Evolutionary conservation across 169 alveolate species (phyloP).

Genomic region (Eimeria maxima): DNA sequence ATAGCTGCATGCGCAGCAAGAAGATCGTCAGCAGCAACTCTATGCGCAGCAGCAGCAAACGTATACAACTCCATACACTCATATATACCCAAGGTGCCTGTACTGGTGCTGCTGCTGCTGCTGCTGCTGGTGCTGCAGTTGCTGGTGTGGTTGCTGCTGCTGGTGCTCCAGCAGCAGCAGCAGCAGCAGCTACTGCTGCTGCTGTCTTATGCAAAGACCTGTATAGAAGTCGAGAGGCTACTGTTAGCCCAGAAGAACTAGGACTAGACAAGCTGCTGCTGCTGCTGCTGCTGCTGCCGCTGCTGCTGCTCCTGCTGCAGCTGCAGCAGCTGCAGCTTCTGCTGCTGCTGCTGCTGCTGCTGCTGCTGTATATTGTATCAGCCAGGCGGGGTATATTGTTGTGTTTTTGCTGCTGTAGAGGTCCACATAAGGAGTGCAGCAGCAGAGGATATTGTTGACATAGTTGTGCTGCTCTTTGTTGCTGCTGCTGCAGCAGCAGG

Average conservation of each 20-base stretch:
- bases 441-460: neutral
- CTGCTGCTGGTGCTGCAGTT: no score
- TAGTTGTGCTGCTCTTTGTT: neutral
- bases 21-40: constrained; percentile 6
- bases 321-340: no score
- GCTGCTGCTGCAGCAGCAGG: constrained; percentile 23
- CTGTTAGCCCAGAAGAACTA: neutral
- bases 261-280: neutral
- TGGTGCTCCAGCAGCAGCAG: neutral
- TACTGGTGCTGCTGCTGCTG: neutral
- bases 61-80: neutral
- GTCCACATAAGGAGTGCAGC: constrained; percentile 27
- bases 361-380: neutral
- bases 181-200: constrained; percentile 1
- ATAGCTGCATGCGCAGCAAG: constrained; percentile 45
- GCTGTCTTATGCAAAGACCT: neutral
- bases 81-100: constrained; percentile 37
- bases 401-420: neutral
- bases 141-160: no score
- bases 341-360: constrained; percentile 53
- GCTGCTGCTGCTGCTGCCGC: neutral
- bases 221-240: neutral
- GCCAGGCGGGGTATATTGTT: neutral
- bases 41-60: constrained; percentile 3
- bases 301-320: neutral